A percentile compares a stretch with the other conserved stretches of the same genome.
phyloP scores from a whole-genome alignment of 2,329 filamentous ascomycete genomes.

The Cladobotryum protrusum region DNA sequence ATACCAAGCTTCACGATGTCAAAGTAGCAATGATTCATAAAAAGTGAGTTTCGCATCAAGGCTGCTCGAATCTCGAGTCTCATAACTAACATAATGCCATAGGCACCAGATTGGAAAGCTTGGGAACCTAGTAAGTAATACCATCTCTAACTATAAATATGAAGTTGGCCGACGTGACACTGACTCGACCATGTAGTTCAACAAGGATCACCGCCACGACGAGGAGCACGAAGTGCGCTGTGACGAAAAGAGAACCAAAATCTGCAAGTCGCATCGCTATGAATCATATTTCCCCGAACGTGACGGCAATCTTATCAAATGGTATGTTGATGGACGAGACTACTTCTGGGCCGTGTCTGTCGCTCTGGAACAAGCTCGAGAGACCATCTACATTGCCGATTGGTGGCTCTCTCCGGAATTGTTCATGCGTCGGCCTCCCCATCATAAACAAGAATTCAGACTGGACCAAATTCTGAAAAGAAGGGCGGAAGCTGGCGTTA shows the following conservation, averaged over 20 bases:
- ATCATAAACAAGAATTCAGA: slow-evolving; percentile 76
- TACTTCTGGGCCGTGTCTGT: slow-evolving; percentile 93
- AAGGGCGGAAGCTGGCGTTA: slow-evolving; percentile 83
- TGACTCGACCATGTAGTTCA: slow-evolving; percentile 48
- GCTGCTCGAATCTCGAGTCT: background rate
- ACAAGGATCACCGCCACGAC: slow-evolving; percentile 85
- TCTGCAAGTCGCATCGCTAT: slow-evolving; percentile 73
- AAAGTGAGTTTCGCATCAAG: slow-evolving; percentile 39
- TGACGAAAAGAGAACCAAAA: slow-evolving; percentile 69
- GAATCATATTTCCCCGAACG: slow-evolving; percentile 85
- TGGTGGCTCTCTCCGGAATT: slow-evolving; percentile 95
- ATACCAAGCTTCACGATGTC: slow-evolving; percentile 48
- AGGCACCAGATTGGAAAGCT: slow-evolving; percentile 56
- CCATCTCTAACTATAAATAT: background rate
- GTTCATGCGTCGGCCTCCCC: slow-evolving; percentile 78
- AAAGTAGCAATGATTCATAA: slow-evolving; percentile 53
- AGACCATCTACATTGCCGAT: slow-evolving; percentile 91
- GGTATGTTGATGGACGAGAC: slow-evolving; percentile 93
- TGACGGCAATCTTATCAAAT: slow-evolving; percentile 83
- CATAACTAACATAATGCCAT: background rate
- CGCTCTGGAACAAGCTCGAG: slow-evolving; percentile 81
- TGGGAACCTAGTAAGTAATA: slow-evolving; percentile 47
- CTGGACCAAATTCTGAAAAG: slow-evolving; percentile 83
- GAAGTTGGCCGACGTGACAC: background rate
- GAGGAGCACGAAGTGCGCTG: slow-evolving; percentile 83